These are phyloP conservation scores for Psophocarpus tetragonolobus DNA, from an alignment of 306 rosid genomes.

Conservation along the genomic window DNA sequence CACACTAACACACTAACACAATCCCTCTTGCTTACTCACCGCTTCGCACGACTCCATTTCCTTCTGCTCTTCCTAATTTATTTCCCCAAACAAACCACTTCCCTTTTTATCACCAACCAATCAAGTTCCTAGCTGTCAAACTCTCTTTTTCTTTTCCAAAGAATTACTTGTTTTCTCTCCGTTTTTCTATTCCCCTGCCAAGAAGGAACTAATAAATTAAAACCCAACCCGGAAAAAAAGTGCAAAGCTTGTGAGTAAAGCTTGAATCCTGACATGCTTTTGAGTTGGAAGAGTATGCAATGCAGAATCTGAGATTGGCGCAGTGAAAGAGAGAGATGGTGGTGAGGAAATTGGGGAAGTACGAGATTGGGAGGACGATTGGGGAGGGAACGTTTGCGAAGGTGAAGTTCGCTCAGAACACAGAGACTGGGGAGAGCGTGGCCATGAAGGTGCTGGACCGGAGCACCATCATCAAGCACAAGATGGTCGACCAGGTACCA, in stretches of 20 bases:
- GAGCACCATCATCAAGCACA: slow-evolving; percentile 83
- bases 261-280: neutral
- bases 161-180: neutral
- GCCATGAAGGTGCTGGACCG: slow-evolving; percentile 95
- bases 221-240: neutral
- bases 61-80: neutral
- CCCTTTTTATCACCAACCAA: neutral
- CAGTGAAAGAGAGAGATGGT: slow-evolving; percentile 49
- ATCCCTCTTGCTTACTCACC: neutral
- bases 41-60: neutral
- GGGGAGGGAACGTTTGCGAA: slow-evolving; percentile 91
- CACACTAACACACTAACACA: neutral
- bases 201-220: neutral
- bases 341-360: slow-evolving; percentile 87
- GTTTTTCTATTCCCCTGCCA: neutral
- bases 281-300: slow-evolving; percentile 19
- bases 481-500: slow-evolving; percentile 67
- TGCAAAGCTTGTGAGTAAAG: slow-evolving; percentile 20
- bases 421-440: slow-evolving; percentile 91
- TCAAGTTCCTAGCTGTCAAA: slow-evolving; percentile 9
- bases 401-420: slow-evolving; percentile 92
- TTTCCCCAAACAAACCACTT: neutral
- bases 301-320: slow-evolving; percentile 34
- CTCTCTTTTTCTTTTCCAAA: neutral
- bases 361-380: slow-evolving; percentile 88